A percentile compares a stretch with the other conserved stretches of the same genome.
Evolutionary conservation across 2,329 filamentous ascomycete species (phyloP).

Genomic region (Pestalotiopsis sp.): DNA sequence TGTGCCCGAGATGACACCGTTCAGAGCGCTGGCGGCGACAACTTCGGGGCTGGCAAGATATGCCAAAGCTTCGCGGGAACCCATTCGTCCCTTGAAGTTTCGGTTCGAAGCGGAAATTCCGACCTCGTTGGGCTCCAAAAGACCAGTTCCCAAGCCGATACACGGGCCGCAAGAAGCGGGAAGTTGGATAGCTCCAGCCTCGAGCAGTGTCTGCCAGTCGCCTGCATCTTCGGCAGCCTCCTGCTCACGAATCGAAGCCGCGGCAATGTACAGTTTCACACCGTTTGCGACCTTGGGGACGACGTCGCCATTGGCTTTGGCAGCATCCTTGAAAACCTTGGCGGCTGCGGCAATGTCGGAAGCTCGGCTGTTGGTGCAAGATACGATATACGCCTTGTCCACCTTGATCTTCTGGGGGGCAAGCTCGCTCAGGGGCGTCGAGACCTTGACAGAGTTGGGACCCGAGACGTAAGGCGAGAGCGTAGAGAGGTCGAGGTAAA

Average conservation of each 20-base stretch:
- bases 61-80: constrained; percentile 75
- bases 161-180: constrained; percentile 81
- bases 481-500: constrained; percentile 81
- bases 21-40: constrained; percentile 84
- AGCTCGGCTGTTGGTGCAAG: constrained; percentile 83
- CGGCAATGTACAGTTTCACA: constrained; percentile 87
- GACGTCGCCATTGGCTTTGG: constrained; percentile 58
- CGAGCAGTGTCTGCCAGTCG: constrained; percentile 81
- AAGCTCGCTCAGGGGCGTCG: constrained; percentile 75
- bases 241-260: constrained; percentile 81
- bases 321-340: constrained; percentile 80
- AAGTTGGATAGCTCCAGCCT: constrained; percentile 75
- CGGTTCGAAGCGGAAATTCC: constrained; percentile 84
- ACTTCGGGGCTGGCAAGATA: constrained; percentile 90
- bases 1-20: constrained; percentile 73
- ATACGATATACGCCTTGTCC: constrained; percentile 85
- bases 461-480: constrained; percentile 84
- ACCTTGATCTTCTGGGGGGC: constrained; percentile 74
- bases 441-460: constrained; percentile 88
- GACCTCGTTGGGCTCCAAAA: constrained; percentile 83
- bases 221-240: constrained; percentile 75
- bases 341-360: constrained; percentile 84
- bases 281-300: constrained; percentile 70
- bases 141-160: constrained; percentile 78
- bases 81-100: constrained; percentile 93